Base-by-base conservation (phyloP, 2,329 filamentous ascomycete species). In the Juglanconis sp. region DNA sequence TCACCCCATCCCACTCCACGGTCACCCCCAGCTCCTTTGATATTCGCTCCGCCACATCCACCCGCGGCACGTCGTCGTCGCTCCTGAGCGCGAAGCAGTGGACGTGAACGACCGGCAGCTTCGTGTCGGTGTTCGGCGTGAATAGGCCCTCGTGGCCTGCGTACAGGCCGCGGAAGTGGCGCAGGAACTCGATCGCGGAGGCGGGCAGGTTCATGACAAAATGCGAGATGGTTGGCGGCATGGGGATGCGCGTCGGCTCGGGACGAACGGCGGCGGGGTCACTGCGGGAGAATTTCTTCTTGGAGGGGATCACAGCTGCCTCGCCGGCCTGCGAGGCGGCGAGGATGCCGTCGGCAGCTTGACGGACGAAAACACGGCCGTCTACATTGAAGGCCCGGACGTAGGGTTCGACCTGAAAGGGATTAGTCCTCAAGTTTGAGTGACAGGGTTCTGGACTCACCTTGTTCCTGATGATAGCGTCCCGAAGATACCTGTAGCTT, bases 131-230 rank as follows among this genome's bases (percentile, higher is more conserved):
- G 60, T 83, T 73, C 1, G 87, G 85, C 34, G 75, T 70, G 67
- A 94, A 93, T 1, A 91, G 79, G 1, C 73, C 64, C 71, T 92
- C 87, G 31, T 85, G 81, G 3, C 87, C 87, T n/a, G 83, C 77
- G 71, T 97, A 98, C 15, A 96, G 75, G 4, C 95, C 94, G 24
- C 87, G 84, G 79, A 92, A 96, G 79, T 68, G 70, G 58, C 80
- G 79, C 30, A 97, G 81, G 72, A 99, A 99, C 61, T 90, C 87
- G 62, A 95, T 88, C 1, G 95, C 94, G 1, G 87, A 90, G 1
- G 93, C 95, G 0, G 95, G 95, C 15, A 99, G 87, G 75, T 99
- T 99, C 91, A 99, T 97, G 66, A 98, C 90, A 73, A 93, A 99
- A 77, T 98, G 95, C n/a, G 87, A 83, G 71, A 98, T 91, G 42